phyloP scores from a whole-genome alignment of 805 yeast species.

The Saccharomycopsis selenospora region DNA sequence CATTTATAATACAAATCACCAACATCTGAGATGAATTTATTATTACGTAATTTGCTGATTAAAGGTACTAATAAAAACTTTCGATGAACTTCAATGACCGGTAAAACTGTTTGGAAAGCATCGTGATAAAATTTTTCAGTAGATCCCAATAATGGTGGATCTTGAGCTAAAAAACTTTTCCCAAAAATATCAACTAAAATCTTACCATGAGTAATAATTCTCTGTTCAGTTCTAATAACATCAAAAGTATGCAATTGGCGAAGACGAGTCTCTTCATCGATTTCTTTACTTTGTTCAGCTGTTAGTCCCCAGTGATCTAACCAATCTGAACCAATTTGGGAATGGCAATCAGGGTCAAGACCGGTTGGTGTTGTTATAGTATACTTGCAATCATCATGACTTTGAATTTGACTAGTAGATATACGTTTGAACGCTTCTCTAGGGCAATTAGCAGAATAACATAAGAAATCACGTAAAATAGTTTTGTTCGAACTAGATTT shows the following conservation, averaged over 20 bases:
- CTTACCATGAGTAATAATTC: slow-evolving; percentile 58
- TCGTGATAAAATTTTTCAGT: slow-evolving; percentile 51
- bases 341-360: slow-evolving; percentile 30
- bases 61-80: slow-evolving; percentile 50
- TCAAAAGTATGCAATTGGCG: slow-evolving; percentile 74
- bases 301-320: slow-evolving; percentile 58
- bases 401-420: slow-evolving; percentile 5
- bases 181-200: slow-evolving; percentile 58
- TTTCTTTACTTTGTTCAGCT: slow-evolving; percentile 43
- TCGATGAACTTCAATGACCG: slow-evolving; percentile 49
- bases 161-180: slow-evolving; percentile 31
- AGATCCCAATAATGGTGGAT: slow-evolving; percentile 39
- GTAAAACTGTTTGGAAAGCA: slow-evolving; percentile 50
- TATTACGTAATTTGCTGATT: slow-evolving; percentile 50
- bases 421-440: slow-evolving; percentile 12
- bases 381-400: slow-evolving; percentile 8
- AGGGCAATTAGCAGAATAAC: slow-evolving; percentile 20
- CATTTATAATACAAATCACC: slow-evolving; percentile 59
- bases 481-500: slow-evolving; percentile 13
- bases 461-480: slow-evolving; percentile 5
- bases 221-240: slow-evolving; percentile 61
- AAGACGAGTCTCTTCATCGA: slow-evolving; percentile 46
- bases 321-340: slow-evolving; percentile 46
- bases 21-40: slow-evolving; percentile 57
- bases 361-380: slow-evolving; percentile 35